Evolutionary conservation across 495 filamentous ascomycete species (phyloP).

Genomic region (Xylaria curta): DNA sequence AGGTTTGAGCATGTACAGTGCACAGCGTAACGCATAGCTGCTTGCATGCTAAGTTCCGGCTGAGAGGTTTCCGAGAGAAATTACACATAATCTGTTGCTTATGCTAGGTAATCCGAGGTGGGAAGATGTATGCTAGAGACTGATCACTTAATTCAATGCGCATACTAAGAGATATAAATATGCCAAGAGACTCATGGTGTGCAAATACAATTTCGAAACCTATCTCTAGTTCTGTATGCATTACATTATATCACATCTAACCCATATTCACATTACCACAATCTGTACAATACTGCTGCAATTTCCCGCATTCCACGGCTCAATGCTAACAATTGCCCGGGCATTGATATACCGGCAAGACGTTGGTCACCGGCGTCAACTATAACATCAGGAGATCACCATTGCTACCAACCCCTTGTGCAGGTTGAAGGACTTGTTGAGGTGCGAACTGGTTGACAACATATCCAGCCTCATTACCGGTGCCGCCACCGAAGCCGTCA

Average conservation of each 20-base stretch:
- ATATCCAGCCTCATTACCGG: conserved; percentile 55
- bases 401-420: conserved; percentile 55
- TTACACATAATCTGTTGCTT: conserved; percentile 26
- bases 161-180: not conserved
- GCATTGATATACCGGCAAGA: not conserved
- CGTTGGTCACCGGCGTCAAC: not conserved
- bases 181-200: not conserved
- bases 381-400: conserved; percentile 64
- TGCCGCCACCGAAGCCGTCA: conserved; percentile 56
- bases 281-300: conserved; percentile 2
- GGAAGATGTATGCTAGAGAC: conserved; percentile 26
- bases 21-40: conserved; percentile 27
- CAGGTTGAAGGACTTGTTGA: conserved; percentile 64
- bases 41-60: conserved; percentile 19
- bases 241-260: conserved; percentile 4
- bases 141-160: conserved; percentile 10
- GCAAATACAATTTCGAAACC: not conserved
- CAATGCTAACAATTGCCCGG: not conserved
- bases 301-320: not conserved
- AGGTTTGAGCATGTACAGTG: conserved; percentile 26
- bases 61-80: conserved; percentile 16
- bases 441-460: conserved; percentile 73
- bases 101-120: conserved; percentile 17
- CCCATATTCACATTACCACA: not conserved
- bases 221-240: conserved; percentile 2